These are phyloP conservation scores for Pichia inconspicua DNA, from an alignment of 1,139 yeast genomes.

Conservation along the genomic window DNA sequence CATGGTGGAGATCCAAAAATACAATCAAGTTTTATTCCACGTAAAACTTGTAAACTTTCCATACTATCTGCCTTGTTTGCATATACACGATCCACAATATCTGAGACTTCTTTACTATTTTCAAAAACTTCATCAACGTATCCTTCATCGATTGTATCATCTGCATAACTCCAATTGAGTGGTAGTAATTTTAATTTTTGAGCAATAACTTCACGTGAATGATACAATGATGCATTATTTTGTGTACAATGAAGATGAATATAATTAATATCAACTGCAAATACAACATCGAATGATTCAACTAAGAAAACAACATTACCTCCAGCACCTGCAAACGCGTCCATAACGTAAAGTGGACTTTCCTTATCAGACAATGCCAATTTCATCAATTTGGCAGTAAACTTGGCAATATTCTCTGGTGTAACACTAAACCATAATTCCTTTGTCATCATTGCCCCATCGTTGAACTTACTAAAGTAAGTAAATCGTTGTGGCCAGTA, in stretches of 20 bases:
- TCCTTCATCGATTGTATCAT: neutral
- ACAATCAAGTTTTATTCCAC: constrained; percentile 44
- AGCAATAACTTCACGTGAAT: constrained; percentile 24
- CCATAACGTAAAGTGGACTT: constrained; percentile 33
- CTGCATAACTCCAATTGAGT: constrained; percentile 51
- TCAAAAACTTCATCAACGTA: constrained; percentile 13
- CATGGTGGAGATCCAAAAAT: constrained; percentile 90
- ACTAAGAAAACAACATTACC: constrained; percentile 89
- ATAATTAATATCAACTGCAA: constrained; percentile 60
- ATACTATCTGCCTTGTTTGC: constrained; percentile 15
- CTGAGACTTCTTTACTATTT: constrained; percentile 13
- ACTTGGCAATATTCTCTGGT: constrained; percentile 66
- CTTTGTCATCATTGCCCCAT: constrained; percentile 64
- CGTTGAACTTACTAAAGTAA: constrained; percentile 54
- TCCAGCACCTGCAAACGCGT: constrained; percentile 92
- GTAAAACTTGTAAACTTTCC: constrained; percentile 13
- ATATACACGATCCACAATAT: constrained; percentile 16
- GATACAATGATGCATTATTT: constrained; percentile 65
- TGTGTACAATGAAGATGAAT: constrained; percentile 59
- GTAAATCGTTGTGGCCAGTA: constrained; percentile 56
- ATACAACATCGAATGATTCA: constrained; percentile 44
- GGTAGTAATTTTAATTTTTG: constrained; percentile 40
- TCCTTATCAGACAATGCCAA: constrained; percentile 34
- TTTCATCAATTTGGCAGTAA: constrained; percentile 50
- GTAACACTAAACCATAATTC: constrained; percentile 92